Evolutionary conservation across 148 eudicot genomes (phyloP), one percentile per base, ranked within the genome.

Genomic region (Vaccinium vitisidaea): DNA sequence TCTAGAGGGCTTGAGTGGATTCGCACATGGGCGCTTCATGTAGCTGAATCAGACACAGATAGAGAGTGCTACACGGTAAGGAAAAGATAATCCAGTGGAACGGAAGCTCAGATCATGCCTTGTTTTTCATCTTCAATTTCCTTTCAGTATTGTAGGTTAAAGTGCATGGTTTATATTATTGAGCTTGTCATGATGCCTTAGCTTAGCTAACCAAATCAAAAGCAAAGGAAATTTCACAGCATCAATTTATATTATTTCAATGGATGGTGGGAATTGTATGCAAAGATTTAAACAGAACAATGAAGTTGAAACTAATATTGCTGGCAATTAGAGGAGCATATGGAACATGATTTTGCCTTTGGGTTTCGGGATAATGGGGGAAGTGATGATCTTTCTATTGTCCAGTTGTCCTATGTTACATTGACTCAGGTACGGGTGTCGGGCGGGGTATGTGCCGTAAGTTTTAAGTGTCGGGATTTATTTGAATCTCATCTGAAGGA

Each of bases 1-100:
- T 90, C 93, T 21, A 87, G 89, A 91, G 97, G 95, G 71, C 99
- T 96, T 54, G 99, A 96, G 80, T 96, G 99, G 99, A 77, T 96
- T 69, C 98, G 97, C 36, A 89, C 92, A 25, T 93, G 94, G 94
- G 97, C 99, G 12, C 98, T 94, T 84, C 87, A 91, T 77, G 88
- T 95, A 65, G 91, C 94, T 67, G 96, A 96, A 84, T 91, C 98
- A 67, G 99, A 96, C 89, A 87, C 91, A 23, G 99, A 96, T 85
- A 89, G 87, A 87, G 98, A 96, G 73, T 96, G 99, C 84, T 94
- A 91, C 88, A 87, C 90, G 90, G 99, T 96, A 88, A 91, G 93
- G 27, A 79, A n/a, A 67, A 48, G 59, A 48, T 54, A 16, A n/a
- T 39, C 19, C 21, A 46, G 49, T 69, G 6, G 53, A 76, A 36